Evolutionary conservation across 2,329 filamentous ascomycete species (phyloP), one percentile per base, ranked within the genome.

Genomic region (Pseudogymnoascus sp.): DNA sequence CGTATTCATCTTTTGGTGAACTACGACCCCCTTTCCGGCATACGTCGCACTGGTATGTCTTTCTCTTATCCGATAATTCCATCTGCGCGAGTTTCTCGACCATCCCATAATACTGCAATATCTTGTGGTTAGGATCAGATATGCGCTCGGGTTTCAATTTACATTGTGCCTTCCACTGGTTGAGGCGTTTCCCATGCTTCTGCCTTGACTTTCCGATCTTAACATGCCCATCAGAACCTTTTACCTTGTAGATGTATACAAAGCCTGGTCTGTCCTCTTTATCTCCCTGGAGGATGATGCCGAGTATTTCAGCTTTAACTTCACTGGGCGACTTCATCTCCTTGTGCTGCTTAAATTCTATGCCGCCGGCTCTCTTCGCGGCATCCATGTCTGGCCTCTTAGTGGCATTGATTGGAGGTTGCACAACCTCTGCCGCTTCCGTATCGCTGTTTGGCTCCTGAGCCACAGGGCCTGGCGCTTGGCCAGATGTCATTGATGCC

Each of bases 141-240:
- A 66, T 34, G n/a, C 38, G 63, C 5, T 42, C 37, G n/a, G 25
- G 25, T 28, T 28, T 28, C 25, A 28, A 28, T 28, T 28, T 28
- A 7, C 25, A 28, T 28, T 5, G 25, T 6, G 4, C 25, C 6
- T 28, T 28, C 64, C 64, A 64, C 28, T 65, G 21, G 36, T 25
- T 11, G 3, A 60, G 37, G 21, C 64, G 62, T 23, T 0, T 1
- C 6, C 42, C 50, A 4, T 60, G 60, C 5, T 23, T 23, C n/a
- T 46, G n/a, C 8, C 16, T 63, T 8, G 64, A 64, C 37, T 14
- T 61, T 16, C 64, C 64, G 16, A 66, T 66, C 34, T 66, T 66
- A 46, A 64, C 44, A 28, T 62, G 31, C 31, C 64, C 63, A 7
- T 40, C 7, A 7, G 12, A 63, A 12, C 7, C 14, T 2, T 38